Conservation (phyloP, 1,284 basidiomycete species). For the Leccinum laetum region DNA sequence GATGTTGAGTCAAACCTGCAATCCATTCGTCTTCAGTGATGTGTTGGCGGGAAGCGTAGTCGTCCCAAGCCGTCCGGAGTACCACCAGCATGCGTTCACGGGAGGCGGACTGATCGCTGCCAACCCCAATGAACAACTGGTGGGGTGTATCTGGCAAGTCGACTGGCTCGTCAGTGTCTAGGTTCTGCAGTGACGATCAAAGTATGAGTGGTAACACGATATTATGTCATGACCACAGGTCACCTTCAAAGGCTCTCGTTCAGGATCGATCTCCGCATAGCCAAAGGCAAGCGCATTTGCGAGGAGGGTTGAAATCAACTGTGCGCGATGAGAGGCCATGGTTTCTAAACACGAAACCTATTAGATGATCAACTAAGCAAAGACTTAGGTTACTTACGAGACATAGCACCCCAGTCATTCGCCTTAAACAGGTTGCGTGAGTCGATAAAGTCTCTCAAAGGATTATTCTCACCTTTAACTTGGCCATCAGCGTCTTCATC, state of each 20-base stretch:
- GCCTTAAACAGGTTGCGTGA: conserved; percentile 35
- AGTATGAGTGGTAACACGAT: rapidly evolving
- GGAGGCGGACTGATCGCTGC: conserved; percentile 16
- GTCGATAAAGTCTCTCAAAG: neutral
- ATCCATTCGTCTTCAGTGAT: conserved; percentile 43
- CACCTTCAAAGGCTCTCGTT: conserved; percentile 52
- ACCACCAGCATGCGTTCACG: conserved; percentile 32
- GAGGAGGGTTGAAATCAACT: conserved; percentile 42
- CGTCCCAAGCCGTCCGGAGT: conserved; percentile 37
- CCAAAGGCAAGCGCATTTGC: conserved; percentile 48
- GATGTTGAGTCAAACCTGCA: conserved; percentile 26
- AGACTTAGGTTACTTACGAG: conserved; percentile 40
- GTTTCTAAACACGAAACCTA: conserved; percentile 41
- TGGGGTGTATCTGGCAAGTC: conserved; percentile 35
- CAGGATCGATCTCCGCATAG: conserved; percentile 43
- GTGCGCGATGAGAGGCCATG: conserved; percentile 53
- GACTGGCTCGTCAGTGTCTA: conserved; percentile 46
- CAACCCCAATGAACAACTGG: conserved; percentile 38
- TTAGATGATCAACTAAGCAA: neutral
- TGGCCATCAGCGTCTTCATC: conserved; percentile 67
- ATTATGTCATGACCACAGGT: rapidly evolving
- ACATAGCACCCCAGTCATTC: conserved; percentile 64
- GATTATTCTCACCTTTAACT: conserved; percentile 48
- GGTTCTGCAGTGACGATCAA: conserved; percentile 36
- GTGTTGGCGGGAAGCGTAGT: conserved; percentile 31